Evolutionary conservation across 2,329 filamentous ascomycete genomes (phyloP).

Genomic region (Ophiocordyceps australis): DNA sequence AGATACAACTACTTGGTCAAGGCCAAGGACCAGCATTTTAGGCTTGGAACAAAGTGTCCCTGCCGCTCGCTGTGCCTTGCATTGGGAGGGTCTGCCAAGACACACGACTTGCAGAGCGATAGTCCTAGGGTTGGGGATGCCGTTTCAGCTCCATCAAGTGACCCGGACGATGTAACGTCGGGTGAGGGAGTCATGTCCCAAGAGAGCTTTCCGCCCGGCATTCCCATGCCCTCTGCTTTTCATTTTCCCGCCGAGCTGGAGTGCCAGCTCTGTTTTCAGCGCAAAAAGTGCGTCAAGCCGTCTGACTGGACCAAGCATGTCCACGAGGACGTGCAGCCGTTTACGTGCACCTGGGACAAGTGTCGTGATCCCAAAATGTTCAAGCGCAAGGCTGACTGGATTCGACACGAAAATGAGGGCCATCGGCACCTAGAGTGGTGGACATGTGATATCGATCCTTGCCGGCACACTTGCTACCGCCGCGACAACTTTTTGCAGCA

Average conservation of each 20-base stretch:
- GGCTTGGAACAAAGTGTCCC: slow-evolving; percentile 40
- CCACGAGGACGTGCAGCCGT: slow-evolving; percentile 83
- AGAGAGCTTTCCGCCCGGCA: slow-evolving; percentile 63
- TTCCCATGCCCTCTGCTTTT: slow-evolving; percentile 63
- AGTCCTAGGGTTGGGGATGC: slow-evolving; percentile 41
- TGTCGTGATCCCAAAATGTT: slow-evolving; percentile 81
- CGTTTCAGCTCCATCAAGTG: slow-evolving; percentile 27
- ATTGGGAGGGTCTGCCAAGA: slow-evolving; percentile 44
- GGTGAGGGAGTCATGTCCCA: slow-evolving; percentile 50
- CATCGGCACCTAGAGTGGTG: slow-evolving; percentile 86
- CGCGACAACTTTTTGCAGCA: slow-evolving; percentile 91
- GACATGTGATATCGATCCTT: slow-evolving; percentile 68
- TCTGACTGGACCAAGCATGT: slow-evolving; percentile 97
- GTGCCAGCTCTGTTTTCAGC: slow-evolving; percentile 71
- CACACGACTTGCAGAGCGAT: slow-evolving; percentile 39
- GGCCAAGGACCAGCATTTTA: slow-evolving; percentile 50
- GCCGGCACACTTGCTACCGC: slow-evolving; percentile 65
- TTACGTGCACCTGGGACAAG: slow-evolving; percentile 75
- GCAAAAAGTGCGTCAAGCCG: slow-evolving; percentile 75
- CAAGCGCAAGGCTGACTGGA: slow-evolving; percentile 92
- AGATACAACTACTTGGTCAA: slow-evolving; percentile 65
- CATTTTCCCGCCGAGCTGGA: slow-evolving; percentile 75
- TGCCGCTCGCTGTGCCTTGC: slow-evolving; percentile 45
- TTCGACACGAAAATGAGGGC: slow-evolving; percentile 81
- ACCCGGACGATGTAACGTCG: slow-evolving; percentile 46